A percentile compares a stretch with the other conserved stretches of the same genome.
Conservation (phyloP, 2,329 filamentous ascomycete species). For the Pseudogymnoascus verrucosus region DNA sequence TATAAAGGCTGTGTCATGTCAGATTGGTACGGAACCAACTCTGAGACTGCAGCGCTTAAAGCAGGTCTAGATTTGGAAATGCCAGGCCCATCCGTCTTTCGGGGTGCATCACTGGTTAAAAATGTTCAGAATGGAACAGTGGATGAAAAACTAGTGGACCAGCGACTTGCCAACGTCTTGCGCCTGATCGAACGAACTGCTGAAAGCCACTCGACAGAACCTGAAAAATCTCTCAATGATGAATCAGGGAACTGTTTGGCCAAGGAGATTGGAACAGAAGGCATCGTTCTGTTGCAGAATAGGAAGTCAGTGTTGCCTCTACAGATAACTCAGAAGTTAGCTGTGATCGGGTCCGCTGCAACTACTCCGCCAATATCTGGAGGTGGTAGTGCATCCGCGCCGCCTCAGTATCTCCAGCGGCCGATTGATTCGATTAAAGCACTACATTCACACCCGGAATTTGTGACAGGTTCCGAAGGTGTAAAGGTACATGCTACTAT, state of each 20-base stretch:
- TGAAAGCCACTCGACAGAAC: background rate
- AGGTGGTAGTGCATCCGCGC: constrained; percentile 20
- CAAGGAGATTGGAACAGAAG: constrained; percentile 27
- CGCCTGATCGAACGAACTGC: constrained; percentile 10
- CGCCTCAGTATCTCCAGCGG: constrained; percentile 18
- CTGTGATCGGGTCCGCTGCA: constrained; percentile 20
- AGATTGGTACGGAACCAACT: constrained; percentile 28
- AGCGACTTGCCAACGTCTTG: constrained; percentile 11
- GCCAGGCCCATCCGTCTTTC: constrained; percentile 25
- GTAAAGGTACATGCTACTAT: background rate
- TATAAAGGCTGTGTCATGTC: constrained; percentile 28
- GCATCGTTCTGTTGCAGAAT: constrained; percentile 23
- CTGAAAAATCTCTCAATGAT: constrained; percentile 14
- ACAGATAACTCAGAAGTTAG: constrained; percentile 10
- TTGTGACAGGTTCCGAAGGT: background rate
- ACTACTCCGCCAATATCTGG: constrained; percentile 17
- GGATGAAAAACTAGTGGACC: constrained; percentile 8
- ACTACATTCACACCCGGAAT: background rate
- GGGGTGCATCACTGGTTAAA: constrained; percentile 14
- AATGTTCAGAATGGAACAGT: constrained; percentile 5
- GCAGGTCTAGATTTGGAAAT: constrained; percentile 30
- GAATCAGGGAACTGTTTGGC: constrained; percentile 33
- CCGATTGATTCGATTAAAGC: constrained; percentile 13
- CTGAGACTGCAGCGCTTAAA: constrained; percentile 19
- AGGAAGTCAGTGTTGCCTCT: constrained; percentile 20